Evolutionary conservation across 139 green algal genomes (phyloP), one percentile per base, ranked within the genome.

Genomic region (Asterochloris erici): DNA sequence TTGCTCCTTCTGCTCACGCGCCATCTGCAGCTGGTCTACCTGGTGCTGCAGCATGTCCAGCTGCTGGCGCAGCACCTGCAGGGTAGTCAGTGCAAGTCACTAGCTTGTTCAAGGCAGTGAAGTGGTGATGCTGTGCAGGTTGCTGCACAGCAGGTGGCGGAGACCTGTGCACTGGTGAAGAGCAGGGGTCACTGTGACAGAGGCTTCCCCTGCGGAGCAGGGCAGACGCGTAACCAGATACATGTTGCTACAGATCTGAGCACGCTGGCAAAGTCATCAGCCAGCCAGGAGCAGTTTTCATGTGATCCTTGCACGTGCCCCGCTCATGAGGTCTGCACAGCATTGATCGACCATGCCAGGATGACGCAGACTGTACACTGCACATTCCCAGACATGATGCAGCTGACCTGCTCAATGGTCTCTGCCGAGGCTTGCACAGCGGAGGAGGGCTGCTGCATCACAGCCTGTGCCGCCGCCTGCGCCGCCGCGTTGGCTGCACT

Each of bases 11-110:
- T 84, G 81, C 75, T 85, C 29, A 6, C 78, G 82, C 13, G 83
- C 80, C 86, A 74, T 73, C 23, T 79, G 73, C 70, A 81, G 73
- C 63, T 64, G 76, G 29, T 80, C 68, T 11, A 83, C 69, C 77
- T 90, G 84, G 27, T 78, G 81, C 80, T 91, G 82, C 77, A 91
- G 69, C 77, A 88, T 85, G 29, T 89, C 87, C 83, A 91, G 26
- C 82, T 93, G 87, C 63, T 83, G 84, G 38, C 87, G 85, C 73
- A 91, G 82, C 79, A 89, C 75, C 83, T 90, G 81, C 68, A 47
- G 28, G 14, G 13, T n/a, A 21, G 38, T 12, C 27, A 79, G 16
- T 29, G 24, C 6, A 54, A 19, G n/a, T 28, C 23, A 54, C n/a
- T 76, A 54, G 38, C 38, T 71, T 2, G 10, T 26, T 26, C 66